phyloP scores from a whole-genome alignment of 495 filamentous ascomycete species.

The Lentithecium fluviatile region DNA sequence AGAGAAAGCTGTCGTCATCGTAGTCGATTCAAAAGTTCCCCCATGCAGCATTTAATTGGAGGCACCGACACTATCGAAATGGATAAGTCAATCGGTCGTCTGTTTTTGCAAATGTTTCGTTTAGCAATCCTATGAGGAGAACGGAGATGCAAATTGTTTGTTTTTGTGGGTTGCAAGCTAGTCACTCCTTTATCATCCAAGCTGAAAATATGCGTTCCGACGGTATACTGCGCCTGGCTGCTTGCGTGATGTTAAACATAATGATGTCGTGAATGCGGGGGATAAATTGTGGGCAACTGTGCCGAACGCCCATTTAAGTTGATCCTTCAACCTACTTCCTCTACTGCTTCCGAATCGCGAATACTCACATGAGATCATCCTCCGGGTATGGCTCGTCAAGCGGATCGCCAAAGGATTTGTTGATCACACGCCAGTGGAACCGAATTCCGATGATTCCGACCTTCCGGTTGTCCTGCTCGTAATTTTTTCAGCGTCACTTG shows the following conservation, averaged over 20 bases:
- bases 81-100: constrained; percentile 8
- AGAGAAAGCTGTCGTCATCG: background rate
- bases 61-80: background rate
- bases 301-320: background rate
- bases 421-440: too few relatives aligned
- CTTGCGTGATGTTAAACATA: constrained; percentile 1
- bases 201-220: background rate
- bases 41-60: background rate
- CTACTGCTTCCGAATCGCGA: background rate
- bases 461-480: too few relatives aligned
- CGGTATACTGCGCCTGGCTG: background rate
- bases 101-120: constrained; percentile 11
- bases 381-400: too few relatives aligned
- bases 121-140: background rate
- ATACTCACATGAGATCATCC: too few relatives aligned
- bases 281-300: too few relatives aligned
- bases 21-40: background rate
- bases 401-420: too few relatives aligned
- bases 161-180: constrained; percentile 7
- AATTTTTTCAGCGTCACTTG: background rate
- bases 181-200: constrained; percentile 14
- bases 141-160: constrained; percentile 14
- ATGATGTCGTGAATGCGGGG: too few relatives aligned
- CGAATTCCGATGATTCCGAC: too few relatives aligned
- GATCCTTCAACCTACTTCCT: background rate